Base-by-base conservation (phyloP, 257 asterid species). In the Ocimum tenuiflorum region DNA sequence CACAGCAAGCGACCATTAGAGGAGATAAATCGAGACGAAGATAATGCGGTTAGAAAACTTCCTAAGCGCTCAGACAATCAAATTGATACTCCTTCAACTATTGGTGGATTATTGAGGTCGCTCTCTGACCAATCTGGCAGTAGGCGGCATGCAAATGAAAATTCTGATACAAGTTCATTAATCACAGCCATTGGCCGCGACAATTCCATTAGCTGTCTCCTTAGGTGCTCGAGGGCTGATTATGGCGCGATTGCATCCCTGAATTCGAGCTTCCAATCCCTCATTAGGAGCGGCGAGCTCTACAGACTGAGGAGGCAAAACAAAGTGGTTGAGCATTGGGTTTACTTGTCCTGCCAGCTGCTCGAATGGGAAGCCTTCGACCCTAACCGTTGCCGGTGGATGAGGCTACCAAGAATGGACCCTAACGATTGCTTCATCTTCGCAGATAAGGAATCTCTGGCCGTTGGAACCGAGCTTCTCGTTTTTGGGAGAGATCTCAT, bases 401-500 rank as follows among this genome's bases (percentile, higher is more conserved):
- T 85, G 79, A 68, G 36, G 2, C 54, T 82, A 10, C 99, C 99
- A 4, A 80, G 82, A 15, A 87, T 89, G 96, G 77, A 78, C 18
- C 79, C 91, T 0, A 89, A 89, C 1, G 91, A 89, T 0, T 81
- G 85, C 64, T 89, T 92, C 9, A 75, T 73, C 29, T 81, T 79
- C 62, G 85, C 96, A 1, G 97, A 92, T 70, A 89, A 83, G 78
- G 99, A 92, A 60, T 92, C 99, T 35, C 65, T 92, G 20, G 99
- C 99, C 0, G 99, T 92, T 41, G 99, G 99, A 3, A 92, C 97
- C 0, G 97, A 89, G 69, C 91, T 92, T 50, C 96, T 92, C 3
- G 97, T 92, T 52, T 89, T 92, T 15, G 97, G 96, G 11, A 83
- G 78, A 67, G 97, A 84, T 68, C 81, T 89, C 60, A 57, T 81